Conservation (phyloP, 768 basidiomycete species). For the Mycena galopus region DNA sequence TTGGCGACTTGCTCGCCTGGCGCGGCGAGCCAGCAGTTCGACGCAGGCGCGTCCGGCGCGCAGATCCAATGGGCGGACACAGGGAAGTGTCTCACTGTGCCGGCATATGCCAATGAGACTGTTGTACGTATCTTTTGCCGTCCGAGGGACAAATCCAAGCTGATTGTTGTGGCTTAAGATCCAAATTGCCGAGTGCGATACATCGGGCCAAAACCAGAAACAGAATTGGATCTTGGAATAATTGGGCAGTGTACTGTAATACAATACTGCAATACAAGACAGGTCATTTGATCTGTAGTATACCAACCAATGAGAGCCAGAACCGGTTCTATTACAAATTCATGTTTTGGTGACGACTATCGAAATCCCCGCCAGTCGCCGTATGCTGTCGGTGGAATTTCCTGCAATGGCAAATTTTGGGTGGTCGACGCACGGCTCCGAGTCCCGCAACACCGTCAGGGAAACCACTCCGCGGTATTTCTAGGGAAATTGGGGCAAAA, state of each 20-base stretch:
- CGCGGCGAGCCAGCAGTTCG: constrained; percentile 22
- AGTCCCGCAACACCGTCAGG: too few species aligned
- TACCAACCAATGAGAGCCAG: constrained; percentile 19
- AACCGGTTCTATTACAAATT: constrained; percentile 20
- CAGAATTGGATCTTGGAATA: constrained; percentile 23
- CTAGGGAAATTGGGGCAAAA: too few species aligned
- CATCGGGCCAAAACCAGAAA: constrained; percentile 24
- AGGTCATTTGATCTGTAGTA: constrained; percentile 19
- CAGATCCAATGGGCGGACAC: constrained; percentile 23
- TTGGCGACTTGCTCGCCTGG: too few species aligned
- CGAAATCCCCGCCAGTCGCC: too few species aligned
- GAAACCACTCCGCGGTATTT: too few species aligned
- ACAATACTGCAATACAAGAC: too few species aligned
- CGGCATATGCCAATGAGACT: constrained; percentile 20
- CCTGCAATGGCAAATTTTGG: too few species aligned
- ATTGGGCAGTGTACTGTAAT: constrained; percentile 21
- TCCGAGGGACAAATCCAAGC: constrained; percentile 17
- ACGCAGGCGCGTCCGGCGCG: constrained; percentile 15
- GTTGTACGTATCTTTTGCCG: constrained; percentile 24
- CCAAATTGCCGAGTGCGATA: constrained; percentile 18
- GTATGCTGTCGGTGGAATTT: too few species aligned
- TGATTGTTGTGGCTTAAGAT: constrained; percentile 24
- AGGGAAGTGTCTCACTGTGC: constrained; percentile 22
- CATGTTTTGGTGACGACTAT: neutral
- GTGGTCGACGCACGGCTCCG: neutral